Evolutionary conservation across 306 rosid genomes (phyloP), one percentile per base, ranked within the genome.

Genomic region (Inga oerstediana): DNA sequence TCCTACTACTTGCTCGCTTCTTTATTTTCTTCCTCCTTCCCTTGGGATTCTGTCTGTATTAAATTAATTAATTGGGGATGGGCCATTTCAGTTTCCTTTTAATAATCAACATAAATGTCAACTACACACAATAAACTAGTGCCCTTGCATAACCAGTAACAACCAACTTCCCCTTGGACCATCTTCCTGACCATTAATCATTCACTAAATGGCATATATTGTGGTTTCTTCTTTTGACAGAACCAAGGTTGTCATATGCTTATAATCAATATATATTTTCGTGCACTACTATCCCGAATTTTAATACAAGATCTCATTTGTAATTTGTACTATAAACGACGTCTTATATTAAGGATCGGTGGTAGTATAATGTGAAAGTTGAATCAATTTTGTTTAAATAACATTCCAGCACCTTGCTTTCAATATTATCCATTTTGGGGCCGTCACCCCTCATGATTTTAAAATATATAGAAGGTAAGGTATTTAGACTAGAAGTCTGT

Each of bases 141-240:
- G 68, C 35, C 32, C 68, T 62, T 22, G 35, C 8, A 5, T 24
- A 10, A 0, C 32, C 10, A 39, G 43, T n/a, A n/a, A 11, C 37
- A 72, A 72, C 76, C 58, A 45, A 72, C 39, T 13, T 45, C 30
- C n/a, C 37, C 58, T 12, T 24, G 58, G 76, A 45, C 58, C 76
- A 72, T 45, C 20, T 45, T 51, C 79, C 35, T 75, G n/a, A 37
- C 34, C 51, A 54, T 54, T 75, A 75, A 54, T 75, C 44, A 56
- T 54, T 75, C 44, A 37, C 51, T 35, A 54, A 54, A 35, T 54
- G 19, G n/a, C 24, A 37, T 35, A 19, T 24, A 30, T 62, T 27
- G 17, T 24, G 8, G 32, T 52, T 52, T 7, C 39, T 67, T 67
- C 19, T 2, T 32, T 16, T 34, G 22, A 20, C 15, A 22, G 34